Evolutionary conservation across 176 grass and related monocot genomes (phyloP).

Genomic region (Pontederia crassipes): DNA sequence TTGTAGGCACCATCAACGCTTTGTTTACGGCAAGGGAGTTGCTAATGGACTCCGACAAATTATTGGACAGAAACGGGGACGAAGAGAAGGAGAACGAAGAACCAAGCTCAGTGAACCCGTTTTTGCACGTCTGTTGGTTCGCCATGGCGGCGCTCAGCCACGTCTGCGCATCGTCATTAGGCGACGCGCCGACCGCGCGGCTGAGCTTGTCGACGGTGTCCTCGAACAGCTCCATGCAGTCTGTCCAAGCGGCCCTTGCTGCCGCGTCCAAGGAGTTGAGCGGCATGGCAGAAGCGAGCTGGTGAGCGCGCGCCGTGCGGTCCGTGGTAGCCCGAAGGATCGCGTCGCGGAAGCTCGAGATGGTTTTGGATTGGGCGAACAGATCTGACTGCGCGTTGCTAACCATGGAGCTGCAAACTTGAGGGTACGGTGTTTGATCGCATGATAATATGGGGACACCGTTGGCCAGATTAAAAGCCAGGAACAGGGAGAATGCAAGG

Average conservation of each 20-base stretch:
- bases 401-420: conserved; percentile 5
- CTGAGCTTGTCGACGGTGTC: conserved; percentile 9
- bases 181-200: background rate
- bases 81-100: background rate
- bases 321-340: conserved; percentile 7
- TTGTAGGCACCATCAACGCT: background rate
- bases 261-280: background rate
- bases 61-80: background rate
- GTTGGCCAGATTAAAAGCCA: background rate
- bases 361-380: conserved; percentile 5
- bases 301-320: background rate
- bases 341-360: background rate
- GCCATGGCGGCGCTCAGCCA: conserved; percentile 23
- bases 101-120: conserved; percentile 5
- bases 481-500: background rate
- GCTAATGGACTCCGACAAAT: conserved; percentile 14
- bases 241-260: background rate
- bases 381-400: background rate
- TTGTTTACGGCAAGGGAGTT: conserved; percentile 18
- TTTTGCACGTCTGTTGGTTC: conserved; percentile 11
- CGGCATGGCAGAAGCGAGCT: background rate
- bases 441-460: conserved; percentile 11
- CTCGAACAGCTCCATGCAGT: conserved; percentile 11
- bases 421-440: conserved; percentile 9
- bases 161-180: conserved; percentile 11